Conservation (phyloP, 1,139 yeast genomes). For the Protomyces macrosporus region DNA sequence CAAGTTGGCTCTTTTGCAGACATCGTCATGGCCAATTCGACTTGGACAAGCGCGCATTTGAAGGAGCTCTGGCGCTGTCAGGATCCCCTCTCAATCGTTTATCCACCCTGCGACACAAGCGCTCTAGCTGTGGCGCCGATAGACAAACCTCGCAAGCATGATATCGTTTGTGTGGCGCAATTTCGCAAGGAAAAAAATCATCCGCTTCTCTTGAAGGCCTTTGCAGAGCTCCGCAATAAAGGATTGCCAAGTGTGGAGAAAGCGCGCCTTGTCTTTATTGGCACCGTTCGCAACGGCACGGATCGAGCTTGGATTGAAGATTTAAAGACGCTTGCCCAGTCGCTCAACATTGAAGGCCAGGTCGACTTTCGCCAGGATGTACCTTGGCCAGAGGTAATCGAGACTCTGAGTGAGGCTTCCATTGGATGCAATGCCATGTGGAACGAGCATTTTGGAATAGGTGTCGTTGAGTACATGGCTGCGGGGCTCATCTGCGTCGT, state of each 20-base stretch:
- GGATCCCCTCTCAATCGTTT: slow-evolving; percentile 46
- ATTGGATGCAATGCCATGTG: slow-evolving; percentile 96
- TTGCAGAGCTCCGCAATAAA: slow-evolving; percentile 46
- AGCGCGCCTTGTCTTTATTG: slow-evolving; percentile 62
- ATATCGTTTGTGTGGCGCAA: slow-evolving; percentile 77
- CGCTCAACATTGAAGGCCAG: slow-evolving; percentile 48
- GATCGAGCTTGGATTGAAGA: slow-evolving; percentile 59
- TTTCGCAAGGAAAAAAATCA: slow-evolving; percentile 96
- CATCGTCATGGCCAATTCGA: slow-evolving; percentile 69
- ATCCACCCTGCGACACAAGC: slow-evolving; percentile 84
- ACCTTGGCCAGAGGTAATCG: slow-evolving; percentile 57
- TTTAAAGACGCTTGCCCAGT: slow-evolving; percentile 47
- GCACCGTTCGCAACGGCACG: slow-evolving; percentile 68
- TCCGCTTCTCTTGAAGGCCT: slow-evolving; percentile 58
- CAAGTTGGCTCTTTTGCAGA: slow-evolving; percentile 63
- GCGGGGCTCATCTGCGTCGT: slow-evolving; percentile 82
- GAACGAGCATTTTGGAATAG: slow-evolving; percentile 99
- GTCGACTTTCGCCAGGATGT: slow-evolving; percentile 73
- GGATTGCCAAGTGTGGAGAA: slow-evolving; percentile 21
- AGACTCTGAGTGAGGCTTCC: slow-evolving; percentile 53
- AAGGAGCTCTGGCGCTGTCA: slow-evolving; percentile 35
- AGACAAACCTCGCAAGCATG: slow-evolving; percentile 45
- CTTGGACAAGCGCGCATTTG: slow-evolving; percentile 86
- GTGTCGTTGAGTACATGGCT: slow-evolving; percentile 88
- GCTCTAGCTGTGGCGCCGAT: slow-evolving; percentile 39